Base-by-base conservation (phyloP, 495 filamentous ascomycete species). In the Penicillium turbatum region DNA sequence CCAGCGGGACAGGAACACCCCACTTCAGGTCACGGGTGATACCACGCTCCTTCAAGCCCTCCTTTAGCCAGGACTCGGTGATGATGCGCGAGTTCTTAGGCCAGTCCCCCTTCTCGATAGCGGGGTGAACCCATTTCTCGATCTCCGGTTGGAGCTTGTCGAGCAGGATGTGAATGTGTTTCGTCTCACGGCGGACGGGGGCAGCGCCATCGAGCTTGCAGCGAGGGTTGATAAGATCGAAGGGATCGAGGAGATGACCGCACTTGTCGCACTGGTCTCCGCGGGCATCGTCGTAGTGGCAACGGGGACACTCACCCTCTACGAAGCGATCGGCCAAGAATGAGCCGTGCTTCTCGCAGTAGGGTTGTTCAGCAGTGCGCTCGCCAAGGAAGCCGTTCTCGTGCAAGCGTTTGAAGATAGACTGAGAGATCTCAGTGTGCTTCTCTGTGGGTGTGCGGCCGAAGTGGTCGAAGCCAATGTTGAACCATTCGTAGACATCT, bases 251-350 rank as follows among this genome's bases (percentile, higher is more conserved):
- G 35, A 96, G 76, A 62, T 86, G 77, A 32, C 86, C 86, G 56
- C 90, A 97, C 59, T 86, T 86, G 68, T 97, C 92, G 62, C 92
- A 97, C 73, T 95, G 83, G 61, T 89, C 87, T 51, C 89, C 89
- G 43, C 88, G 81, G 29, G 91, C 91, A 64, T 92, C 91, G 36
- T 82, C 77, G 68, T 91, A 90, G 47, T 79, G 78, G 72, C 88
- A 97, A 51, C 82, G 82, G 36, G 85, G 84, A 71, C 92, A 97
- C 56, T 85, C 86, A 15, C 92, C 92, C 73, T 96, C 91, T 16
- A 97, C 90, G 64, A 88, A 97, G 36, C 92, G 88, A 70, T 97
- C 92, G 17, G 92, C 91, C 46, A 97, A 67, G 77, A 96, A 97
- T 19, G 84, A 84, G 15, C 83, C 74, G 68, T 97, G 91, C 27